phyloP scores from a whole-genome alignment of 495 filamentous ascomycete genomes.

The Talaromyces thailandensis region DNA sequence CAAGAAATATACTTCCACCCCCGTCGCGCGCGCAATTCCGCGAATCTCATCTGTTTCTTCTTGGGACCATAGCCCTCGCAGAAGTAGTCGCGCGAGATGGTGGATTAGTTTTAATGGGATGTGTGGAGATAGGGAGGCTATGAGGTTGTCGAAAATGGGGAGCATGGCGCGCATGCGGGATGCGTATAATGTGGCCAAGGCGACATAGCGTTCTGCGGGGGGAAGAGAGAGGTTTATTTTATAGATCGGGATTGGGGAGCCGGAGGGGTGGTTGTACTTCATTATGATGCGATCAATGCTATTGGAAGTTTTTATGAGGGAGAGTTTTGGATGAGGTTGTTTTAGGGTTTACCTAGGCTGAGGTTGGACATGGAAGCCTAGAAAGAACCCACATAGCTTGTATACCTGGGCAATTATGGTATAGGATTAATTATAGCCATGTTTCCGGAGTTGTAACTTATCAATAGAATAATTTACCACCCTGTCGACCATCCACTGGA shows the following conservation, averaged over 20 bases:
- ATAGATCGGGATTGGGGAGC: slow-evolving; percentile 23
- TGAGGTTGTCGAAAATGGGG: slow-evolving; percentile 39
- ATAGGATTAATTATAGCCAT: too few species aligned
- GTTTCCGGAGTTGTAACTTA: too few species aligned
- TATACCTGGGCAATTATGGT: too few species aligned
- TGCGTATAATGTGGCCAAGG: slow-evolving; percentile 35
- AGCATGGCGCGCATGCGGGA: slow-evolving; percentile 29
- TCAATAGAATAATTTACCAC: too few species aligned
- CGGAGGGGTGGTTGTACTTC: too few species aligned
- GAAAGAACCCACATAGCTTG: too few species aligned
- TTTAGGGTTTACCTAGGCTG: neutral
- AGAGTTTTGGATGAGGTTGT: neutral
- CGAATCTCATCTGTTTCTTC: slow-evolving; percentile 56
- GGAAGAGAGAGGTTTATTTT: slow-evolving; percentile 51
- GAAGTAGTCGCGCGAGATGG: slow-evolving; percentile 27
- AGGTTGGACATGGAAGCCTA: neutral
- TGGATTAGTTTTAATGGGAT: slow-evolving; percentile 21
- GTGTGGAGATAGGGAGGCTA: slow-evolving; percentile 16
- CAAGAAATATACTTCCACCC: slow-evolving; percentile 48
- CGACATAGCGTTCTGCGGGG: slow-evolving; percentile 44
- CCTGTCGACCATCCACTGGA: too few species aligned
- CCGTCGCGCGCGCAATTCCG: slow-evolving; percentile 44
- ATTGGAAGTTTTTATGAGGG: too few species aligned
- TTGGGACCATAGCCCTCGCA: slow-evolving; percentile 38
- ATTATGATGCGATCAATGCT: neutral